These are phyloP conservation scores for Cydonia oblonga DNA, from an alignment of 331 rosid genomes.

Conservation along the genomic window DNA sequence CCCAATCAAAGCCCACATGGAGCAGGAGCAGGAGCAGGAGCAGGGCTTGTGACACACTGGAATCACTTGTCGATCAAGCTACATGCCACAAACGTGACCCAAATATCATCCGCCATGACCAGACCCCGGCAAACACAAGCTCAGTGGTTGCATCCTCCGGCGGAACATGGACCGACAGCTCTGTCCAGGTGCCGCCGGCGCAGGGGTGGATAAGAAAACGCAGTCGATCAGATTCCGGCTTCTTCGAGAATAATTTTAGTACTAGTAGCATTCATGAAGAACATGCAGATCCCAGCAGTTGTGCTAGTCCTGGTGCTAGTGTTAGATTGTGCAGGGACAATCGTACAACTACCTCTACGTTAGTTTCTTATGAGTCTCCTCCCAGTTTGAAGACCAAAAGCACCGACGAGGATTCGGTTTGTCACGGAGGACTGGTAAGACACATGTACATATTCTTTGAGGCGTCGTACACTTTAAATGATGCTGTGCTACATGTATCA, in stretches of 20 bases:
- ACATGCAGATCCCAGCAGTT: conserved; percentile 23
- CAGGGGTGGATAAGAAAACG: conserved; percentile 13
- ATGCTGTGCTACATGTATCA: neutral
- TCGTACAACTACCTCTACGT: conserved; percentile 27
- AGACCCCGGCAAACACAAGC: conserved; percentile 3
- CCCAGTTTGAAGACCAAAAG: conserved; percentile 26
- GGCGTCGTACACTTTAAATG: neutral
- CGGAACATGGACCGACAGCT: conserved; percentile 11
- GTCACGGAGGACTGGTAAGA: conserved; percentile 32
- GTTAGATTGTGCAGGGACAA: conserved; percentile 26
- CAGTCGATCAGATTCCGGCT: conserved; percentile 13
- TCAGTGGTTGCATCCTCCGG: conserved; percentile 18
- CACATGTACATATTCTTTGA: neutral
- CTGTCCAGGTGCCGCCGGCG: neutral
- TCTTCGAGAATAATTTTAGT: conserved; percentile 11
- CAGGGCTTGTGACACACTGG: conserved; percentile 46
- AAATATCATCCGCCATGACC: neutral
- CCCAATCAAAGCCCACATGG: conserved; percentile 36
- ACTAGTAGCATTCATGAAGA: conserved; percentile 12
- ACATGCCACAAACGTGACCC: conserved; percentile 21
- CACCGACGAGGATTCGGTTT: conserved; percentile 25
- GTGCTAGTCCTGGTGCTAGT: conserved; percentile 23
- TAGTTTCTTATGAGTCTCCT: conserved; percentile 39
- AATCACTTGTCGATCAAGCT: conserved; percentile 58
- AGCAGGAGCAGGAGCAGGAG: neutral